Conservation (phyloP, 768 basidiomycete species). For the Hygrophorus pudorinus region DNA sequence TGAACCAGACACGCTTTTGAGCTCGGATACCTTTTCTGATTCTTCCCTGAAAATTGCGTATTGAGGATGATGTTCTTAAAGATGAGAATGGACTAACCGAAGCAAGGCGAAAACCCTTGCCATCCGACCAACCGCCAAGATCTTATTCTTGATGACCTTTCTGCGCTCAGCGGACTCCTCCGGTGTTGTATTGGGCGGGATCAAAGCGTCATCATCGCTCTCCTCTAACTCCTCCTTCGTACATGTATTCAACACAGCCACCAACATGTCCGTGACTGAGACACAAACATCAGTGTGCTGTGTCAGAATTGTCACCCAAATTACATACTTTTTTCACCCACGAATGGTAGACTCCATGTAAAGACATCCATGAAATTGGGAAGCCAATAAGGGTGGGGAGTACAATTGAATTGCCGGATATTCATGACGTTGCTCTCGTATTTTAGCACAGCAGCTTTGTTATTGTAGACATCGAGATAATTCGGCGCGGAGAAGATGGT, state of each 20-base stretch:
- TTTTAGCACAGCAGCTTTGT: slow-evolving; percentile 98
- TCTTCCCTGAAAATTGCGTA: slow-evolving; percentile 60
- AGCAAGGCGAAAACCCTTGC: slow-evolving; percentile 92
- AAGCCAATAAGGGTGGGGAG: slow-evolving; percentile 94
- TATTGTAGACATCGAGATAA: slow-evolving; percentile 97
- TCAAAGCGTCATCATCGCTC: slow-evolving; percentile 45
- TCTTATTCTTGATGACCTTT: slow-evolving; percentile 96
- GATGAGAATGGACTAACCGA: slow-evolving; percentile 47
- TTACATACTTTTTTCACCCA: slow-evolving; percentile 84
- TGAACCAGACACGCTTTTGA: slow-evolving; percentile 83
- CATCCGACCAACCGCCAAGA: slow-evolving; percentile 95
- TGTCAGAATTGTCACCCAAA: slow-evolving; percentile 2
- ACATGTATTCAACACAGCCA: slow-evolving; percentile 92
- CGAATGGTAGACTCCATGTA: slow-evolving; percentile 97
- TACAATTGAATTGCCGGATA: slow-evolving; percentile 95
- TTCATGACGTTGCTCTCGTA: slow-evolving; percentile 99
- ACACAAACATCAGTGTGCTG: neutral
- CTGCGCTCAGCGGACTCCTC: slow-evolving; percentile 59
- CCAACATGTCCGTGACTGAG: slow-evolving; percentile 99
- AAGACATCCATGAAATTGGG: slow-evolving; percentile 99
- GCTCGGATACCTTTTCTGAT: slow-evolving; percentile 93
- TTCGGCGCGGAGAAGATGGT: slow-evolving; percentile 99
- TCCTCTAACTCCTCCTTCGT: slow-evolving; percentile 95
- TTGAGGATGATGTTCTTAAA: neutral
- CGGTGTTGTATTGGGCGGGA: slow-evolving; percentile 31